These are phyloP conservation scores for Ceriops decandra DNA, from an alignment of 345 rosid genomes.

Conservation along the genomic window DNA sequence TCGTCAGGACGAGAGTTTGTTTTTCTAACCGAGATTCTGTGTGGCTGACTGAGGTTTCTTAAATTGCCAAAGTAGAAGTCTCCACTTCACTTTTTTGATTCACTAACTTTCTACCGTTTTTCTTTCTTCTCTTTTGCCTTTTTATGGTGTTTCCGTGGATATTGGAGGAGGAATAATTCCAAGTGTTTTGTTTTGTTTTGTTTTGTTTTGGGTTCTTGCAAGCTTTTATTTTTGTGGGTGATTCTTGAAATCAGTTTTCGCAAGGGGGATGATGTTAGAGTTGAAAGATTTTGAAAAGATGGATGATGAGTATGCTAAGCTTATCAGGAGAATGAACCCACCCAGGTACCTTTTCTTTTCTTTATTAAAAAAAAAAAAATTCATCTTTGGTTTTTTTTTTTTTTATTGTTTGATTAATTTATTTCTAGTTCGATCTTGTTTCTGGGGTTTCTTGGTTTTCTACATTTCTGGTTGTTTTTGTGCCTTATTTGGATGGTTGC, in stretches of 20 bases:
- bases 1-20: not conserved
- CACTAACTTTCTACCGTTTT: not conserved
- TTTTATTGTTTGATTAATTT: no score
- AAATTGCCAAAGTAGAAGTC: constrained; percentile 4
- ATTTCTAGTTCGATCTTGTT: constrained; percentile 4
- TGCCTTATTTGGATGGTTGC: no score
- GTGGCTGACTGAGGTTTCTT: not conserved
- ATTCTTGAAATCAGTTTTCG: not conserved
- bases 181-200: not conserved
- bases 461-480: not conserved
- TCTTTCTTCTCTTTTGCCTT: not conserved
- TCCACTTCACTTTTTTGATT: constrained; percentile 5
- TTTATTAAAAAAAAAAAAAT: no score
- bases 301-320: constrained; percentile 87
- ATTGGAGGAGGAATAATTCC: constrained; percentile 36
- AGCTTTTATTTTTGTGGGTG: constrained; percentile 6
- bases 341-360: constrained; percentile 47
- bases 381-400: no score
- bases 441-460: constrained; percentile 9
- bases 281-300: constrained; percentile 21
- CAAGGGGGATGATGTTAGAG: not conserved
- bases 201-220: no score
- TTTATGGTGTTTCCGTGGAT: constrained; percentile 30
- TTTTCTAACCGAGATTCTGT: no score
- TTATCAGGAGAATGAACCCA: constrained; percentile 82